Evolutionary conservation across 305 asterid genomes (phyloP), one percentile per base, ranked within the genome.

Genomic region (Salvia sclarea): DNA sequence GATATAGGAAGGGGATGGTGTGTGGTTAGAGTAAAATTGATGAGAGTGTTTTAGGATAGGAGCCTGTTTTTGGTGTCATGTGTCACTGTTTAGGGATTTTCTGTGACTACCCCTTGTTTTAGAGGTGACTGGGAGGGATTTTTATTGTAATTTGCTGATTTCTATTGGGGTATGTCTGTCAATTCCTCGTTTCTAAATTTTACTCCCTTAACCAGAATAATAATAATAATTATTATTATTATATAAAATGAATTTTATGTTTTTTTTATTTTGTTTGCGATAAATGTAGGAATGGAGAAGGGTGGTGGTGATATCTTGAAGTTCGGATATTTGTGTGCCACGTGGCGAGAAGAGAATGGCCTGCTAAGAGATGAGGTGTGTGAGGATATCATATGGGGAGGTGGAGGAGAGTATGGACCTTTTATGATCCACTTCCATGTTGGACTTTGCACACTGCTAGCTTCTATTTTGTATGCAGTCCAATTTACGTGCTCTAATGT

Each of bases 271-370:
- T 17, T 13, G 17, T 70, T 70, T 41, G 69, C 30, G 75, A 61
- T 68, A 63, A 69, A 37, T 55, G 56, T 35, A 47, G 75, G 72
- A 60, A 69, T 75, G 79, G 75, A 48, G 67, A 75, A 61, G 77
- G 75, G 40, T 67, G 72, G 78, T 68, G 81, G 69, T 61, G 21
- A 72, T 61, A 47, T 61, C 31, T 61, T 72, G 70, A 4, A 64
- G 73, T 73, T 68, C 25, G 78, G 81, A 77, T 77, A 77, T 62
- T 33, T 50, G 55, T 14, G 30, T 57, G 78, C 66, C 78, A 77
- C 78, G 73, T 77, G 81, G 81, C 76, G 35, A 0, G 1, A 38
- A 28, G 72, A 16, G 12, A 25, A 30, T 67, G 75, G 81, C 8
- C 53, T 61, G 78, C 43, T 44, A 67, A 50, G 40, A 47, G 81